Base-by-base conservation (phyloP, 2,329 filamentous ascomycete species). In the Colletotrichum magnum region DNA sequence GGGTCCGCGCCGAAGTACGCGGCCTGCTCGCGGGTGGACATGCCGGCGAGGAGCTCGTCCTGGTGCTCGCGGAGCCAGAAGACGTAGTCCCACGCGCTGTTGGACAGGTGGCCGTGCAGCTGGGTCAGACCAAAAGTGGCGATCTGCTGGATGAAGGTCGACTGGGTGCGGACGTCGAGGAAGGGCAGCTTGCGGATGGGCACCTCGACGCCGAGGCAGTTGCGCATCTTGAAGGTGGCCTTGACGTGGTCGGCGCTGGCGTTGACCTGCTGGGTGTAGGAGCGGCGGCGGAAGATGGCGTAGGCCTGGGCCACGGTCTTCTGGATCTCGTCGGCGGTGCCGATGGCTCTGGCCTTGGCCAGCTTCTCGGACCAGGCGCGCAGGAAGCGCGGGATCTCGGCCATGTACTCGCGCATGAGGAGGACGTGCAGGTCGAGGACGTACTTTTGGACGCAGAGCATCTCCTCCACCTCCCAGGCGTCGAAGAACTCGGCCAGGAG, bases 401-500 rank as follows among this genome's bases (percentile, higher is more conserved):
- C 36, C 58, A 52, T 51, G 58, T 51, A 26, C 13, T 50, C 18
- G 12, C 18, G 26, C 18, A 39, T 41, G 15, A 60, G 58, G 10
- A 39, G 18, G 18, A 21, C 26, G 18, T 60, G 47, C 9, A 52
- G n/a, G 21, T 51, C 47, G 15, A 16, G 18, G 47, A 54, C 18
- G 39, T 65, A 65, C 24, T 60, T 15, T 3, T 39, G 58, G 5
- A 60, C 63, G 26, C 56, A 60, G 16, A 54, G 39, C 5, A 65
- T 13, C 26, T 65, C 63, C 28, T 65, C 63, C 15, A 61, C n/a
- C 56, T 65, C 63, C 57, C 58, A 60, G 9, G 48, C 18, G 18
- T 65, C 48, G 9, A 61, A 65, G 6, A 24, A 16, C 9, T 18
- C 6, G 4, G 3, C 2, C n/a, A 65, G 41, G 7, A 65, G 39